phyloP scores from a whole-genome alignment of 2,329 filamentous ascomycete genomes.

The Knufia petricola region DNA sequence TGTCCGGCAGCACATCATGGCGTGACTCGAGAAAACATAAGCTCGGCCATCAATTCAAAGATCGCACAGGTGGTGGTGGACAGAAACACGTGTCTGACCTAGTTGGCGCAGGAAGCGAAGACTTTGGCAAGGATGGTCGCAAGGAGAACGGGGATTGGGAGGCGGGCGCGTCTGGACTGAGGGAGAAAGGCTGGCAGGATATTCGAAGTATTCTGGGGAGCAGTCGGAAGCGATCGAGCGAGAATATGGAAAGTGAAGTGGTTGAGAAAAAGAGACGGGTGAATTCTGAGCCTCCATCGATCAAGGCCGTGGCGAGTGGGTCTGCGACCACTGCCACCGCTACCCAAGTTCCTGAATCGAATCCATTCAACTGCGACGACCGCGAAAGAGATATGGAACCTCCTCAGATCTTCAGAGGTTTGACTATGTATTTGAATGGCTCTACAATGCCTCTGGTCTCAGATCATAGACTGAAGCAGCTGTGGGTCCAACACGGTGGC shows the following conservation, averaged over 20 bases:
- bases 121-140: slow-evolving; percentile 42
- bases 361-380: too few species aligned
- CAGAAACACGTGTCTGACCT: slow-evolving; percentile 51
- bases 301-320: not conserved
- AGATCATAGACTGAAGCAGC: slow-evolving; percentile 73
- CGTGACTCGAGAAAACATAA: slow-evolving; percentile 60
- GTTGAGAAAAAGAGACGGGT: slow-evolving; percentile 17
- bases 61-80: slow-evolving; percentile 50
- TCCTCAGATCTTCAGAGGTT: slow-evolving; percentile 54
- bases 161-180: slow-evolving; percentile 30
- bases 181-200: slow-evolving; percentile 28
- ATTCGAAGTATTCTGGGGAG: slow-evolving; percentile 40
- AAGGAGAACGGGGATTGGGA: slow-evolving; percentile 46
- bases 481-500: slow-evolving; percentile 67
- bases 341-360: too few species aligned
- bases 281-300: not conserved
- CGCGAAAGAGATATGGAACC: slow-evolving; percentile 10
- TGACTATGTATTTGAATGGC: slow-evolving; percentile 78
- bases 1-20: slow-evolving; percentile 58
- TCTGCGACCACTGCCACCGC: not conserved
- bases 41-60: slow-evolving; percentile 58
- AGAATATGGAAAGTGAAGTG: slow-evolving; percentile 13
- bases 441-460: slow-evolving; percentile 72
- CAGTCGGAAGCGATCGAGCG: slow-evolving; percentile 34
- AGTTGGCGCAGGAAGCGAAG: slow-evolving; percentile 53